Conservation (phyloP, 768 basidiomycete genomes). For the Sutorius australiensis region DNA sequence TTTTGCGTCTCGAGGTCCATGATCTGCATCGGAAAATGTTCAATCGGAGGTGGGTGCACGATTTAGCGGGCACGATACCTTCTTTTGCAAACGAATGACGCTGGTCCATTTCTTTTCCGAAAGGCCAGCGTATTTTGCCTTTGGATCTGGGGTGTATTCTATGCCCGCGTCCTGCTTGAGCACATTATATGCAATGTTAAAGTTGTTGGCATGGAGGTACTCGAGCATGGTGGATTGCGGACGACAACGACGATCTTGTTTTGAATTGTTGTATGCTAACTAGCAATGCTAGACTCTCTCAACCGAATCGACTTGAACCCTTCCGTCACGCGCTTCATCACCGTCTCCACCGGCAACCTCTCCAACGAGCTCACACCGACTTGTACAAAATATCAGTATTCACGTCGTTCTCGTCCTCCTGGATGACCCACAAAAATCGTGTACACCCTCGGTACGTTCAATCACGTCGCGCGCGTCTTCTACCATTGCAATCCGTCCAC, state of each 20-base stretch:
- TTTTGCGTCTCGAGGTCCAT: constrained; percentile 91
- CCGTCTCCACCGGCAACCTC: constrained; percentile 23
- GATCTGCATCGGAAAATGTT: constrained; percentile 52
- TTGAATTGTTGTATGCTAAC: constrained; percentile 27
- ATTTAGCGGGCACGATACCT: constrained; percentile 46
- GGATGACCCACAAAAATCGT: constrained; percentile 23
- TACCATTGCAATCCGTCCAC: constrained; percentile 24
- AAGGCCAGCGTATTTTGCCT: constrained; percentile 80
- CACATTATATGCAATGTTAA: constrained; percentile 57
- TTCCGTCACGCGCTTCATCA: constrained; percentile 16
- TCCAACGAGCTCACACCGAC: constrained; percentile 28
- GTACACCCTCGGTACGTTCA: constrained; percentile 10
- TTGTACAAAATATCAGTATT: neutral
- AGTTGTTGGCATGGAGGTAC: constrained; percentile 67
- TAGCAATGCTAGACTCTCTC: neutral
- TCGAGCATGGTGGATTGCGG: constrained; percentile 54
- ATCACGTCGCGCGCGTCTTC: constrained; percentile 22
- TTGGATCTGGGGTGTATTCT: constrained; percentile 78
- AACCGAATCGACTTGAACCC: constrained; percentile 24
- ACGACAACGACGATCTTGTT: constrained; percentile 25
- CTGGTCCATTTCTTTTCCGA: constrained; percentile 98
- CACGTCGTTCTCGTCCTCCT: neutral
- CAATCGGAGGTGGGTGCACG: constrained; percentile 2
- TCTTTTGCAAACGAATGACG: constrained; percentile 93
- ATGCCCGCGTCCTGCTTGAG: constrained; percentile 51